Conservation (phyloP, 352 stramenopile species). For the Phytophthora aleatoria region DNA sequence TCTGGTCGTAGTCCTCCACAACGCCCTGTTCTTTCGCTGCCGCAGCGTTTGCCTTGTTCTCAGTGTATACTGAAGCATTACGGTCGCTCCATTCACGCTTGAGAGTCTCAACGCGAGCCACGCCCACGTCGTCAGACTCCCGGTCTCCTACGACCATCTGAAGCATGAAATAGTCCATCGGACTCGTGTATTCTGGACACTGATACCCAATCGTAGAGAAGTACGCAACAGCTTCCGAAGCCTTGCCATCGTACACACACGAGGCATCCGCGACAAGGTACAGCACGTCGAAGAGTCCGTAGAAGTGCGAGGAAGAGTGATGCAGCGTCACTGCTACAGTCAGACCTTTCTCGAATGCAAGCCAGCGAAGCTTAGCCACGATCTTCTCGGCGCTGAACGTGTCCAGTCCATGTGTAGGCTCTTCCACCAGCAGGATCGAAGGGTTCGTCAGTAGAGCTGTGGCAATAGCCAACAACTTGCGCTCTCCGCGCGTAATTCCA, state of each 20-base stretch:
- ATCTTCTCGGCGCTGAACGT: slow-evolving; percentile 70
- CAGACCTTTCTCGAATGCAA: slow-evolving; percentile 74
- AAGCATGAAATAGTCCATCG: slow-evolving; percentile 70
- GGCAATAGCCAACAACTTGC: slow-evolving; percentile 83
- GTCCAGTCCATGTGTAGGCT: slow-evolving; percentile 74
- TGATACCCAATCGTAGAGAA: slow-evolving; percentile 53
- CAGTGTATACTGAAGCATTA: slow-evolving; percentile 25
- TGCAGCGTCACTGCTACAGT: slow-evolving; percentile 93
- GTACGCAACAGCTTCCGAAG: slow-evolving; percentile 50
- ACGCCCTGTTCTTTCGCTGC: slow-evolving; percentile 16
- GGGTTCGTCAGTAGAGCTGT: slow-evolving; percentile 86
- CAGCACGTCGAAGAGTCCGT: slow-evolving; percentile 57
- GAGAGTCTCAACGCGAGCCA: slow-evolving; percentile 36
- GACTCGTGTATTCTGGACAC: slow-evolving; percentile 64
- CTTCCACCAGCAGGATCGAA: slow-evolving; percentile 86
- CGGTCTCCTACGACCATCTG: slow-evolving; percentile 47
- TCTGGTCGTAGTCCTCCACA: slow-evolving; percentile 25
- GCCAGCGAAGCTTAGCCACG: slow-evolving; percentile 55
- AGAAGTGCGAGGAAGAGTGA: slow-evolving; percentile 78
- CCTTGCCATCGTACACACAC: slow-evolving; percentile 65
- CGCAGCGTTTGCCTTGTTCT: slow-evolving; percentile 19
- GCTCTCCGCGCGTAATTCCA: slow-evolving; percentile 76
- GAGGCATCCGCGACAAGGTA: slow-evolving; percentile 57
- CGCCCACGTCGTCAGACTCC: slow-evolving; percentile 31
- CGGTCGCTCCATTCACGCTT: slow-evolving; percentile 38